Evolutionary conservation across 805 yeast species (phyloP).

Genomic region (Ogataea allantospora): DNA sequence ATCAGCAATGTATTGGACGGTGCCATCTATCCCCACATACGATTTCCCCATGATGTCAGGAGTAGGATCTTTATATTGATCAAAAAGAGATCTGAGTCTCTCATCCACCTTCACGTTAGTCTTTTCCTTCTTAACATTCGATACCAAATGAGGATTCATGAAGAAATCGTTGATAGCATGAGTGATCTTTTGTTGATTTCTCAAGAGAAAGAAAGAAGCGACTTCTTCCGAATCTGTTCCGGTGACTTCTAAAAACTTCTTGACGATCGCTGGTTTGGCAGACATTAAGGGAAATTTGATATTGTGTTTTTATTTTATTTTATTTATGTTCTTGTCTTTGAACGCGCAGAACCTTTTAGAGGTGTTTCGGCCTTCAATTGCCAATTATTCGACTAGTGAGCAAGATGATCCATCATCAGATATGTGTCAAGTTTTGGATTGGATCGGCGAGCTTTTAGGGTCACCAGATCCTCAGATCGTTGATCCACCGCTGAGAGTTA

Average conservation of each 20-base stretch:
- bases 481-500: constrained; percentile 26
- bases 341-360: constrained; percentile 13
- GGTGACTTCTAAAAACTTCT: constrained; percentile 42
- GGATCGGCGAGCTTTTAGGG: constrained; percentile 24
- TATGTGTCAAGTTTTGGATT: constrained; percentile 23
- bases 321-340: constrained; percentile 10
- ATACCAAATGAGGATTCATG: constrained; percentile 19
- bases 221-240: constrained; percentile 37
- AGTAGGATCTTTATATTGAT: constrained; percentile 29
- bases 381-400: constrained; percentile 7
- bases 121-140: constrained; percentile 7
- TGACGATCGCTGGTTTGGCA: constrained; percentile 19
- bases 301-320: constrained; percentile 1
- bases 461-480: constrained; percentile 6
- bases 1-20: constrained; percentile 64
- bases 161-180: constrained; percentile 28
- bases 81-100: constrained; percentile 34
- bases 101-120: constrained; percentile 5
- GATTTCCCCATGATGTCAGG: constrained; percentile 28
- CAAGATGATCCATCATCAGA: constrained; percentile 28
- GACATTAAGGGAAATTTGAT: constrained; percentile 9
- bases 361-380: constrained; percentile 15
- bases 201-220: constrained; percentile 34
- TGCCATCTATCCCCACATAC: constrained; percentile 73
- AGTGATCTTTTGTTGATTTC: constrained; percentile 22